Evolutionary conservation across 495 filamentous ascomycete genomes (phyloP), one percentile per base, ranked within the genome.

Genomic region (Arthonia radiata): DNA sequence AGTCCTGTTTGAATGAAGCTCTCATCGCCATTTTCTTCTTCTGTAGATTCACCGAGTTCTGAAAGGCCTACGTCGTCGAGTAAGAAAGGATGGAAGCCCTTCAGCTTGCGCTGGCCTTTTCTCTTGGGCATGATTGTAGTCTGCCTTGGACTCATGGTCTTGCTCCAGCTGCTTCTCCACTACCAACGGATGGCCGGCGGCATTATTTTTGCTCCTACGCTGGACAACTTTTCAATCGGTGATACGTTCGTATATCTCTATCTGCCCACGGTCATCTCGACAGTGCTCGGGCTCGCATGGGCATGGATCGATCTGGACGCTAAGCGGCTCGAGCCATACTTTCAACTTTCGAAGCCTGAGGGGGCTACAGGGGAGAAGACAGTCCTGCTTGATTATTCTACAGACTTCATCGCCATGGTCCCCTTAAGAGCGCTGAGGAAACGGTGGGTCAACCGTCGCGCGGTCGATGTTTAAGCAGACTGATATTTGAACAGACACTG

Each of bases 301-400:
- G 47, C 35, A 25, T 47, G 45, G 42, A 43, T 60, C 3, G 54
- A 58, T 34, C 34, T 56, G 1, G 50, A 60, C 31, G 33, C 44
- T 2, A 53, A 54, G 33, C 44, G 55, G 4, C 37, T 60, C 11
- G 53, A 61, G 26, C 53, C 55, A 4, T 61, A 40, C 32, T 47
- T 49, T 17, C 55, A 60, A 27, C 37, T 61, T 0, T 56, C 52
- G 2, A 47, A 44, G 3, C 16, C 29, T 0, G 40, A 41, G 1
- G 56, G 56, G 4, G 52, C 54, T 4, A 18, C 17, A 1, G 50
- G 40, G 0, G 30, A 35, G 17, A 29, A 56, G 14, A 57, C 56
- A 0, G 14, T 64, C 2, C 29, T 56, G 0, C 36, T 63, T 0
- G 37, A 53, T 12, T 64, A 64, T 33, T 55, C 55, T 0, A 53